Evolutionary conservation across 2,329 filamentous ascomycete species (phyloP).

Genomic region (Tolypocladium album): DNA sequence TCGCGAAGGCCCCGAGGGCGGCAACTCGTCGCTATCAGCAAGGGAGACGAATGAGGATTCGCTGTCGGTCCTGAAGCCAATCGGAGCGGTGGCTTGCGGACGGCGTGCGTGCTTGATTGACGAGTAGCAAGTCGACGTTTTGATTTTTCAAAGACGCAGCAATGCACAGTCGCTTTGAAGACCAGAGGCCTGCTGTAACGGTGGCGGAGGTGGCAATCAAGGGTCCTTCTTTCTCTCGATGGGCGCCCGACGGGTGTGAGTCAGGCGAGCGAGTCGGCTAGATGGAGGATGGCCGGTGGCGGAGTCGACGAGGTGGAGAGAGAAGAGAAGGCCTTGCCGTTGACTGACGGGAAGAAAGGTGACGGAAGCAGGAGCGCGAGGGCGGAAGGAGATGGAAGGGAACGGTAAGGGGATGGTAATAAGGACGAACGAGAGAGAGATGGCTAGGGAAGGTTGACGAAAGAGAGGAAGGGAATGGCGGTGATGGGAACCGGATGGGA

Average conservation of each 20-base stretch:
- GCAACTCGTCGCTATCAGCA: neutral
- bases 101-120: neutral
- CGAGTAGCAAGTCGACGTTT: neutral
- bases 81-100: neutral
- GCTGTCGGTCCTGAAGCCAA: neutral
- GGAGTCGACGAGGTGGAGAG: slow-evolving; percentile 12
- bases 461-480: slow-evolving; percentile 19
- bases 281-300: slow-evolving; percentile 6
- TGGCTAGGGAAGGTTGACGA: slow-evolving; percentile 8
- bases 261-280: slow-evolving; percentile 12
- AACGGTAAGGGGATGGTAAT: slow-evolving; percentile 14
- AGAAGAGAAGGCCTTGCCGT: slow-evolving; percentile 23
- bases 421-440: slow-evolving; percentile 14
- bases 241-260: slow-evolving; percentile 7
- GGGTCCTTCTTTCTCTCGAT: slow-evolving; percentile 23
- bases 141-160: neutral
- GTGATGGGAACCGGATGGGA: slow-evolving; percentile 22
- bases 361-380: slow-evolving; percentile 6
- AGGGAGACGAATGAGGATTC: neutral
- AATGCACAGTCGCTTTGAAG: neutral
- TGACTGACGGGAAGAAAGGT: slow-evolving; percentile 7
- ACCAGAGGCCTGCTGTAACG: neutral
- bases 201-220: neutral
- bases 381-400: slow-evolving; percentile 15
- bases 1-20: neutral